These are phyloP conservation scores for Auricularia heimuer DNA, from an alignment of 768 basidiomycete species.

Conservation along the genomic window DNA sequence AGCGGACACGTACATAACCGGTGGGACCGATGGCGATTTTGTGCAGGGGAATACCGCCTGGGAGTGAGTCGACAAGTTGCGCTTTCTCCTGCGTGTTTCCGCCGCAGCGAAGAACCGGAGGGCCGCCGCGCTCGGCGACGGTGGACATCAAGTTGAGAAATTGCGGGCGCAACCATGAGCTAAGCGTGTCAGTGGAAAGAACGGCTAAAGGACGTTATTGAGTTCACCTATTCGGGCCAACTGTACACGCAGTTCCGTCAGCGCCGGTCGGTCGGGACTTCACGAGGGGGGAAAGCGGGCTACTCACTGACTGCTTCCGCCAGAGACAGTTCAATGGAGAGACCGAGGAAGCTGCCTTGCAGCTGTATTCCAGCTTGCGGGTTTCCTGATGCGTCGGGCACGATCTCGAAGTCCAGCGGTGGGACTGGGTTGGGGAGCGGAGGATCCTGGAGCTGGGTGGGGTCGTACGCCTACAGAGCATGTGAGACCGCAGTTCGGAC, in stretches of 20 bases:
- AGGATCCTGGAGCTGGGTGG: neutral
- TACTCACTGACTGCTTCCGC: slow-evolving; percentile 39
- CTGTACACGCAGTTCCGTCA: slow-evolving; percentile 4
- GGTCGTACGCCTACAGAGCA: slow-evolving; percentile 3
- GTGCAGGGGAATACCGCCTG: slow-evolving; percentile 18
- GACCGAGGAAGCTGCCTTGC: slow-evolving; percentile 47
- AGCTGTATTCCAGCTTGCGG: slow-evolving; percentile 27
- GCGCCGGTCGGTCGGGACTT: neutral
- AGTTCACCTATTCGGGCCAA: slow-evolving; percentile 10
- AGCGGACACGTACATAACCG: neutral
- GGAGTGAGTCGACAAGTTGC: slow-evolving; percentile 20
- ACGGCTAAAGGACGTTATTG: slow-evolving; percentile 23
- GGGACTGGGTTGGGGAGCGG: neutral
- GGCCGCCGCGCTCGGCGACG: slow-evolving; percentile 31
- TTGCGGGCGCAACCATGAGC: slow-evolving; percentile 23
- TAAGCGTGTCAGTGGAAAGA: slow-evolving; percentile 14
- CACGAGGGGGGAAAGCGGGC: neutral
- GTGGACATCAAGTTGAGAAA: slow-evolving; percentile 40
- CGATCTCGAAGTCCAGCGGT: neutral
- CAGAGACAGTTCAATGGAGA: slow-evolving; percentile 56
- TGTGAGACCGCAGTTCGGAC: neutral
- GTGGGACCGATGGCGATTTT: slow-evolving; percentile 16
- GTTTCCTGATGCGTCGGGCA: neutral
- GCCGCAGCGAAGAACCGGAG: slow-evolving; percentile 35
- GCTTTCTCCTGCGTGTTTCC: slow-evolving; percentile 43